Conservation (phyloP, 768 basidiomycete species). For the Tylopilus balloui region DNA sequence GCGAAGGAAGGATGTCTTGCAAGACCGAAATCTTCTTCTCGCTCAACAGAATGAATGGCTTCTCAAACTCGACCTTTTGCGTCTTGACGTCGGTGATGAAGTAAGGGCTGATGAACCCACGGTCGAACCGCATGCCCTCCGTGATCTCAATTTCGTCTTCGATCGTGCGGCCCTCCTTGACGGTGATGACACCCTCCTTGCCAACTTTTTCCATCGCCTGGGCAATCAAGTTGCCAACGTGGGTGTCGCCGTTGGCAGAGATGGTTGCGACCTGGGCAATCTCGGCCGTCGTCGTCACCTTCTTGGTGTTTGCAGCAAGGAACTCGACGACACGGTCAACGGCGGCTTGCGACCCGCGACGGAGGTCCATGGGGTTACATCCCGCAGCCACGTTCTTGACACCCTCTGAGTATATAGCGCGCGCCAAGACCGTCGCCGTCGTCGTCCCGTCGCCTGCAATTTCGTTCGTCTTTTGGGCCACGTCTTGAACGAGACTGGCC, state of each 20-base stretch:
- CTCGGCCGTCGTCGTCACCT: slow-evolving; percentile 94
- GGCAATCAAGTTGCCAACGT: slow-evolving; percentile 92
- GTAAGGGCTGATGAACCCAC: slow-evolving; percentile 96
- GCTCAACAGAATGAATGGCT: slow-evolving; percentile 86
- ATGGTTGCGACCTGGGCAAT: slow-evolving; percentile 99
- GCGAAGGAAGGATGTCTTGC: slow-evolving; percentile 91
- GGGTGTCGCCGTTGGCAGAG: slow-evolving; percentile 74
- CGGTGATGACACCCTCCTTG: slow-evolving; percentile 99
- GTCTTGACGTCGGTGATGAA: slow-evolving; percentile 97
- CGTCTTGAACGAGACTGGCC: slow-evolving; percentile 87
- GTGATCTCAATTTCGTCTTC: slow-evolving; percentile 99
- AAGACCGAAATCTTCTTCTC: slow-evolving; percentile 98
- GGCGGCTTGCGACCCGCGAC: slow-evolving; percentile 94
- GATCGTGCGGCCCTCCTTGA: slow-evolving; percentile 97
- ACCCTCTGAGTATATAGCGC: slow-evolving; percentile 97
- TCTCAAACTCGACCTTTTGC: slow-evolving; percentile 96
- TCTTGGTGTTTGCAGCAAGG: slow-evolving; percentile 83
- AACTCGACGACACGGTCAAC: slow-evolving; percentile 93
- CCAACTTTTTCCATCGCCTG: slow-evolving; percentile 99
- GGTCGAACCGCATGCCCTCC: slow-evolving; percentile 99
- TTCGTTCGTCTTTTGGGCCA: slow-evolving; percentile 96
- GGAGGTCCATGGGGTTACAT: slow-evolving; percentile 99
- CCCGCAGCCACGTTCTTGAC: slow-evolving; percentile 99
- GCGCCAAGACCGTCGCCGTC: slow-evolving; percentile 93
- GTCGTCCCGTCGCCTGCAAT: slow-evolving; percentile 97